Conservation (phyloP, 805 yeast species). For the Tetrapisispora arboricola region DNA sequence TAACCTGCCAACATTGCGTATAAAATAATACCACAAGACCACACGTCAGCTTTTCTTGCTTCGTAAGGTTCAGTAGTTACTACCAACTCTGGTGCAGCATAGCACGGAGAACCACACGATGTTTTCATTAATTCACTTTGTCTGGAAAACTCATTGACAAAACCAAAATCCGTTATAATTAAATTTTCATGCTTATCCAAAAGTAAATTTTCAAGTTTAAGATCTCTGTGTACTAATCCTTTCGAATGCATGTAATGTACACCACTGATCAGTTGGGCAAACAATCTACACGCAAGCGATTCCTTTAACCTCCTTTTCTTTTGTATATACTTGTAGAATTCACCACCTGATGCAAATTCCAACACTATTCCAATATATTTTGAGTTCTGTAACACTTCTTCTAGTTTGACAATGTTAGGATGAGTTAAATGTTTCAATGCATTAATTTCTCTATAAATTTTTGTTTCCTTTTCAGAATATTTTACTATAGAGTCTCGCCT, state of each 20-base stretch:
- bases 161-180: constrained; percentile 85
- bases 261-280: constrained; percentile 89
- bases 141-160: constrained; percentile 65
- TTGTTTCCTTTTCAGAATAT: constrained; percentile 76
- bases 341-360: constrained; percentile 97
- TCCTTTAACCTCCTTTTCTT: constrained; percentile 83
- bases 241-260: constrained; percentile 88
- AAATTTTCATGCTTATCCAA: constrained; percentile 81
- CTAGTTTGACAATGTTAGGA: constrained; percentile 86
- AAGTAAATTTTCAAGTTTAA: constrained; percentile 78
- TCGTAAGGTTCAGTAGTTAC: constrained; percentile 79
- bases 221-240: constrained; percentile 85
- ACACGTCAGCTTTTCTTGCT: constrained; percentile 88
- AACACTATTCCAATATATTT: constrained; percentile 92
- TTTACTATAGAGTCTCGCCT: constrained; percentile 81
- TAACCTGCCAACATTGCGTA: constrained; percentile 97
- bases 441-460: constrained; percentile 87
- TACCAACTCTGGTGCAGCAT: constrained; percentile 96
- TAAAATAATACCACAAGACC: constrained; percentile 93
- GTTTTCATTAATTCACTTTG: constrained; percentile 80
- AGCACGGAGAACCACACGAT: constrained; percentile 95
- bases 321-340: constrained; percentile 83
- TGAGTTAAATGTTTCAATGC: constrained; percentile 78
- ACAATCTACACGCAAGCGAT: constrained; percentile 70
- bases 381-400: constrained; percentile 88